Base-by-base conservation (phyloP, 805 yeast genomes). In the Ogataea trehaloabstinens region DNA sequence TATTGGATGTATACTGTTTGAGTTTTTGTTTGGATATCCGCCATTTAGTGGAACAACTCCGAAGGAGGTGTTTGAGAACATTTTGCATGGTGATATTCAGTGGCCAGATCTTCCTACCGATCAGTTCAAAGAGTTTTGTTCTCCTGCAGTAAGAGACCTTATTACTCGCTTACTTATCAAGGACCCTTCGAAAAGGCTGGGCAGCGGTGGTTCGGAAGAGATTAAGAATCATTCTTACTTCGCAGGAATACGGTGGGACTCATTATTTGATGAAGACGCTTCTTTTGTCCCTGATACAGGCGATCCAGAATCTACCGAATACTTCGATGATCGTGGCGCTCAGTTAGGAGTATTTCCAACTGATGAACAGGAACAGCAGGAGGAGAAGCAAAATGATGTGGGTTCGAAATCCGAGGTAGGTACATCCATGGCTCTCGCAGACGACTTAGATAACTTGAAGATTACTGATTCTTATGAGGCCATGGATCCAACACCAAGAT, bases 1-100 rank as follows among this genome's bases (percentile, higher is more conserved):
- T 2, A 76, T 91, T 24, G 99, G 99, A 0, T 91, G 98, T 61
- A 88, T 93, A 10, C 63, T 91, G 40, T 93, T 91, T 67, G 99
- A 93, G 63, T 83, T 93, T 56, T 56, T 88, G 28, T 85, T 83
- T 59, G 99, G 99, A 0, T 85, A 79, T 58, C 96, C 99, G 2
- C 99, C 99, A 2, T 93, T 93, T 61, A 93, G 86, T 59, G 95
- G 85, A 1, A 68, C 69, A 4, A 73, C 88, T 1, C 93, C 96
- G 0, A 85, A 83, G 29, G 67, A 71, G 42, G 95, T 93, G 0
- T 93, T 93, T 58, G 76, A 79, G 38, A 89, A 89, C 47, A 91
- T 95, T 35, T 66, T 89, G 38, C 70, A 63, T 15, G 81, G 91
- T 4, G 70, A 69, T 0, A 85, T 91, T 29, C 83, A 82, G 42